These are phyloP conservation scores for Tylopilus sp. DNA, from an alignment of 768 basidiomycete genomes.

Conservation along the genomic window DNA sequence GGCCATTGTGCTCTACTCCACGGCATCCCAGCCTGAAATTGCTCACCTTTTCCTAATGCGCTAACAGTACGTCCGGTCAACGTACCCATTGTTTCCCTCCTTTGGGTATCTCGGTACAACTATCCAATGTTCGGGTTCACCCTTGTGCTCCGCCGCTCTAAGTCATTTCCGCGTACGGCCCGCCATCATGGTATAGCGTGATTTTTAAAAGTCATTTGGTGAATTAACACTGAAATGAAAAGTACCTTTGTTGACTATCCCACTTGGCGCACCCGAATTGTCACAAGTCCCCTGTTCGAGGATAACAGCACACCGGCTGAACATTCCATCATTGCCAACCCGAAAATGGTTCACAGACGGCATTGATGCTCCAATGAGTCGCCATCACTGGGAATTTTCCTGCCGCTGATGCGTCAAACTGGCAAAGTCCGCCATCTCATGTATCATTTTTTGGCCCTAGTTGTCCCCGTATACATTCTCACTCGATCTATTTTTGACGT, in stretches of 20 bases:
- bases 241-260: neutral
- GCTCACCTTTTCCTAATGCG: conserved; percentile 15
- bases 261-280: conserved; percentile 9
- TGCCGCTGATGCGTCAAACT: conserved; percentile 17
- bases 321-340: conserved; percentile 6
- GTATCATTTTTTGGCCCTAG: conserved; percentile 4
- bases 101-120: conserved; percentile 20
- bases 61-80: conserved; percentile 15
- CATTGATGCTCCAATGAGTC: conserved; percentile 3
- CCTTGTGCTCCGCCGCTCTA: conserved; percentile 23
- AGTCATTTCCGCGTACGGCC: conserved; percentile 16
- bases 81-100: conserved; percentile 17
- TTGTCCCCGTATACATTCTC: conserved; percentile 21
- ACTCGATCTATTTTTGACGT: conserved; percentile 21
- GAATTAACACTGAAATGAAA: conserved; percentile 16
- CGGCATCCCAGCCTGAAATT: conserved; percentile 7
- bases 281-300: conserved; percentile 17
- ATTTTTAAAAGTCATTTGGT: conserved; percentile 4
- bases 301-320: neutral
- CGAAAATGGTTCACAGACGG: conserved; percentile 5
- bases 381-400: conserved; percentile 19
- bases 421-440: conserved; percentile 23
- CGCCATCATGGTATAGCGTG: conserved; percentile 10
- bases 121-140: conserved; percentile 14
- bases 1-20: conserved; percentile 12